Base-by-base conservation (phyloP, 768 basidiomycete species). In the Xerocomellus chrysenteron region DNA sequence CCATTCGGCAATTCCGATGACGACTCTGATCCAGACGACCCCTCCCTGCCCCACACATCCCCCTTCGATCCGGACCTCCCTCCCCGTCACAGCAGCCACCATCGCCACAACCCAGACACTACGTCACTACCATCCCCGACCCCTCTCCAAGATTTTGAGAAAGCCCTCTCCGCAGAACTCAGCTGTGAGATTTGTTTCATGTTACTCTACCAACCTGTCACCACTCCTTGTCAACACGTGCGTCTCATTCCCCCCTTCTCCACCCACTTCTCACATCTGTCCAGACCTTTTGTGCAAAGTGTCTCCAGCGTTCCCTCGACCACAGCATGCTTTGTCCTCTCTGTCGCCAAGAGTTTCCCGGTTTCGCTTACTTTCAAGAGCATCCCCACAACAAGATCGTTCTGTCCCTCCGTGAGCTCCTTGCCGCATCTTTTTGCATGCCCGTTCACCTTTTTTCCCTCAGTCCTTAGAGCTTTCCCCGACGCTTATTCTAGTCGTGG, bases 181-280 rank as follows among this genome's bases (percentile, higher is more conserved):
- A 87, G 84, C 19, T 98, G 96, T 71, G 90, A 94, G 71, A 94
- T 98, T 35, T 98, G 96, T 74, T 90, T 90, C 67, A 80, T 81
- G 67, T 75, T 97, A 39, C 78, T 94, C 61, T 85, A 86, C 73
- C 85, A 92, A 60, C 94, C 96, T 6, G 79, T 94, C 49, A 98
- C 96, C 16, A 91, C 95, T 4, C 91, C 92, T 13, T 98, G 96
- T 72, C 95, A 98, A 71, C 96, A 98, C 74, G 92, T 91, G 67
- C 66, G 87, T 79, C 55, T 36, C 35, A 52, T 50, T 47, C 46
- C 37, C 17, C 54, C 52, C 36, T 45, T 42, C 47, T 51, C 52
- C 61, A 1, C 26, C 26, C 50, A 37, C 32, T 33, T 45, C 59
- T 60, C 55, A 68, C 49, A 33, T 54, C 43, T 37, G 7, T 21